Evolutionary conservation across 352 stramenopile genomes (phyloP).

Genomic region (Phytophthora sp.): DNA sequence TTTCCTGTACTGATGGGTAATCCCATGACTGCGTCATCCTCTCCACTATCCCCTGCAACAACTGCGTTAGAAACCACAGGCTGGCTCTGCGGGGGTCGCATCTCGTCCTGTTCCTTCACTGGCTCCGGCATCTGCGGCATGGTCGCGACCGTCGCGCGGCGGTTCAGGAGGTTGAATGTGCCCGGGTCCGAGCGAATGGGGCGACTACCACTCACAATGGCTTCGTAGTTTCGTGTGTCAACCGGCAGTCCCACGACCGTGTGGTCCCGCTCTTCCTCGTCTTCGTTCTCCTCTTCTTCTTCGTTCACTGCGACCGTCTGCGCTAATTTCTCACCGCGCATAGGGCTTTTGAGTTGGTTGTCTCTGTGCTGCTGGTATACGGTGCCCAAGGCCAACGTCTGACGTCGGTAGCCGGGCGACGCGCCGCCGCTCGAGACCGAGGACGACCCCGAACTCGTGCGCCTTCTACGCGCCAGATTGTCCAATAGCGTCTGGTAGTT

Average conservation of each 20-base stretch:
- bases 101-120: conserved; percentile 4
- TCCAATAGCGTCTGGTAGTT: conserved; percentile 68
- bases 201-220: conserved; percentile 39
- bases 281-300: conserved; percentile 27
- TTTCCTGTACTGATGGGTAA: conserved; percentile 70
- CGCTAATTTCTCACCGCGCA: neutral
- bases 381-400: conserved; percentile 23
- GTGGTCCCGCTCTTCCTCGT: conserved; percentile 36
- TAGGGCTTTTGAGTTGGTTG: conserved; percentile 16
- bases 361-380: conserved; percentile 27
- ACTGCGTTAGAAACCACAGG: conserved; percentile 11
- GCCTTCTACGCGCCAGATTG: conserved; percentile 35
- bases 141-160: conserved; percentile 32
- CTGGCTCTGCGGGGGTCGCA: neutral
- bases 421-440: conserved; percentile 15
- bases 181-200: conserved; percentile 32
- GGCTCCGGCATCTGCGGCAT: conserved; percentile 27
- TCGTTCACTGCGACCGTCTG: conserved; percentile 16
- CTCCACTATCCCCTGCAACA: conserved; percentile 17
- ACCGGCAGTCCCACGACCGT: conserved; percentile 58
- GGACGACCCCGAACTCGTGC: conserved; percentile 18
- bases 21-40: conserved; percentile 57
- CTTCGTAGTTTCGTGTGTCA: conserved; percentile 56
- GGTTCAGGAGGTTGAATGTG: conserved; percentile 27
- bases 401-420: conserved; percentile 20